Evolutionary conservation across 495 filamentous ascomycete species (phyloP), one percentile per base, ranked within the genome.

Genomic region (Aspergillus homomorphus): DNA sequence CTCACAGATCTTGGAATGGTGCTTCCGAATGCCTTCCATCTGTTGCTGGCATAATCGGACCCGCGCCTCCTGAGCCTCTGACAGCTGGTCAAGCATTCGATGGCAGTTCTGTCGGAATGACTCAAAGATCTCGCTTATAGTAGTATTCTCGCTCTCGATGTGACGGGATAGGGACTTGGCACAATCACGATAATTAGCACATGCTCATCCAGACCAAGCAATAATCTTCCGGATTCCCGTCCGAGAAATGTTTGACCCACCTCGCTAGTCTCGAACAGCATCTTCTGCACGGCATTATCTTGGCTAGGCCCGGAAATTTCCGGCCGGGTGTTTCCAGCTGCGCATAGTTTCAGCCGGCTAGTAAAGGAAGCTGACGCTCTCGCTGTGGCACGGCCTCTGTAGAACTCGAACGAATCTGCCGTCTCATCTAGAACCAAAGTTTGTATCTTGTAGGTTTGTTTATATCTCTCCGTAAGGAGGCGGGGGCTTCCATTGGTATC

Each of bases 1-100:
- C 54, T 64, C 63, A 45, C 71, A 73, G 18, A 75, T 60, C n/a
- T 70, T 54, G 4, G 65, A 59, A 55, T 77, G 71, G 15, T 75
- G 70, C 14, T 67, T 59, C 51, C 66, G 67, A 21, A 74, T 65
- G 10, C 54, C 52, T 0, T 66, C 50, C 61, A 73, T 69, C 53
- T 75, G 70, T 51, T 73, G 64, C 22, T 60, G 56, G 33, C 71
- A 73, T 14, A 75, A 20, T 41, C 60, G 58, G 52, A 75, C 69
- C 3, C 71, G 67, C 33, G 61, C 64, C 53, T 70, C 61, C 12
- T 77, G 74, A 9, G 66, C 69, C 24, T 62, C 51, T 53, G 67
- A 66, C 10, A 77, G 56, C 43, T 66, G 64, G 48, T 73, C 69
- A n/a, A 77, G 64, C 18, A 72, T 67, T 9, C 46, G 61, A 59